These are phyloP conservation scores for Colletotrichum navitas DNA, from an alignment of 2,329 filamentous ascomycete species.

Conservation along the genomic window DNA sequence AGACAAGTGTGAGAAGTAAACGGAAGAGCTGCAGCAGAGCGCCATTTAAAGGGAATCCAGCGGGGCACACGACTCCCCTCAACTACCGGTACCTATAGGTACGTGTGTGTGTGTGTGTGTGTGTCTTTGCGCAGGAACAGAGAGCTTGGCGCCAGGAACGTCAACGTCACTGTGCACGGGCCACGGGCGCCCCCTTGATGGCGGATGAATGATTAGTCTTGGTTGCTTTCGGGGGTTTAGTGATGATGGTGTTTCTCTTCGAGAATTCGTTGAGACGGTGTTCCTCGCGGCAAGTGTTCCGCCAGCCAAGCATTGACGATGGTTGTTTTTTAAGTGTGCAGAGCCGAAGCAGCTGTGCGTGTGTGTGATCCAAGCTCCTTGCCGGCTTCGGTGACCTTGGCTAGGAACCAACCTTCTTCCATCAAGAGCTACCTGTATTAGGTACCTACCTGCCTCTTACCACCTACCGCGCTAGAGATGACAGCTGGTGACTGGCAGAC, in stretches of 20 bases:
- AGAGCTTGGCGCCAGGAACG: constrained; percentile 30
- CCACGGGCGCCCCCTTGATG: constrained; percentile 20
- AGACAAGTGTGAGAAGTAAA: too few species aligned
- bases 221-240: constrained; percentile 19
- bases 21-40: background rate
- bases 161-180: constrained; percentile 40
- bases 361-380: constrained; percentile 25
- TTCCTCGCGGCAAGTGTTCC: background rate
- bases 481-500: background rate
- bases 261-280: background rate
- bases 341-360: background rate
- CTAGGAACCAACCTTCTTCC: background rate
- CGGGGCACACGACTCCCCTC: constrained; percentile 23
- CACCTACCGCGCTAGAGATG: background rate
- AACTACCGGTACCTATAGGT: too few species aligned
- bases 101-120: constrained; percentile 6
- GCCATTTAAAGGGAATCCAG: constrained; percentile 7
- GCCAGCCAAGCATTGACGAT: constrained; percentile 8
- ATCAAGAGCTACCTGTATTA: background rate
- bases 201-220: constrained; percentile 2
- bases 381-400: constrained; percentile 23
- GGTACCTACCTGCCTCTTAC: background rate
- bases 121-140: constrained; percentile 24
- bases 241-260: background rate
- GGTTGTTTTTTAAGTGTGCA: background rate